Base-by-base conservation (phyloP, 768 basidiomycete species). In the Leccinum obscurum region DNA sequence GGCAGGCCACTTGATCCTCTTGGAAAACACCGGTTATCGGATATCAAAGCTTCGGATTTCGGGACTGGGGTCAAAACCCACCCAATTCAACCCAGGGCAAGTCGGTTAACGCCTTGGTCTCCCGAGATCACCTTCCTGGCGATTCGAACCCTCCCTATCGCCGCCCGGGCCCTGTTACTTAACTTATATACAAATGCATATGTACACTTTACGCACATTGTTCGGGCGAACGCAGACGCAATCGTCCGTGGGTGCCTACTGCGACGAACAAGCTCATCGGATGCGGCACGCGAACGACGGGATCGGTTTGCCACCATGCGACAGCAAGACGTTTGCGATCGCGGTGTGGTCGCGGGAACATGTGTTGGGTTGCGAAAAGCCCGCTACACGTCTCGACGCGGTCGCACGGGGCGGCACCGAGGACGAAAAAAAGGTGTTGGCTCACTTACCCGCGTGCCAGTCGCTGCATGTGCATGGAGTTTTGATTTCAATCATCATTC, bases 301-400 rank as follows among this genome's bases (percentile, higher is more conserved):
- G 56, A 57, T 61, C 64, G 34, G 32, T 34, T 62, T 54, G 44
- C 61, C 64, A 59, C 58, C 53, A 49, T 60, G 63, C 59, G 63
- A 60, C 58, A 35, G 13, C 10, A 34, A 24, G 52, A 55, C 60
- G 39, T 26, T 46, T 62, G 60, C 56, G 65, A 70, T 70, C 69
- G 69, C 69, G 69, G 59, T 64, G 41, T 57, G 52, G 65, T 69
- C 70, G 69, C 69, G 53, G 65, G 68, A 70, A 70, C 65, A 37
- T 50, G 57, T 52, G 57, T 60, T 8, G 17, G 17, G 3, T 55
- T 34, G 48, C 37, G 49, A 64, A 59, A 60, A 57, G 58, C 51
- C 68, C 66, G 60, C 50, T 52, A 41, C 44, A 55, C 44, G 56
- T 56, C 62, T 58, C 55, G 46, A 57, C 24, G 46, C 7, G 13